phyloP scores from a whole-genome alignment of 371 early-diverging fungal species.

The Mucor sp. region DNA sequence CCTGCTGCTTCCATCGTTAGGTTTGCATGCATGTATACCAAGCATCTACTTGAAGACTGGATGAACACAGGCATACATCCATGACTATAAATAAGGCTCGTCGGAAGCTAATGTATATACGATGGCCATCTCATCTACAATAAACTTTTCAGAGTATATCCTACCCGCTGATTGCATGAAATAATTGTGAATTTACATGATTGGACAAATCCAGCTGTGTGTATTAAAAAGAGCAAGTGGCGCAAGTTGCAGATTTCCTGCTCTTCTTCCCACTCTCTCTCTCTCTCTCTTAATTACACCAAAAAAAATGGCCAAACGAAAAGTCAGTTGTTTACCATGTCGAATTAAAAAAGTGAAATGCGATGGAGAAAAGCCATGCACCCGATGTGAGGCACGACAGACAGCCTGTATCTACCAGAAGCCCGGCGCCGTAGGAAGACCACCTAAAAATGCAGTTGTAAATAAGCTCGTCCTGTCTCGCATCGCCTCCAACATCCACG shows the following conservation, averaged over 20 bases:
- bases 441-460: conserved; percentile 38
- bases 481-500: neutral
- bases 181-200: neutral
- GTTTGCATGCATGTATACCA: too few species aligned
- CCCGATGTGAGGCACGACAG: conserved; percentile 16
- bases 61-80: too few species aligned
- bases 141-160: too few species aligned
- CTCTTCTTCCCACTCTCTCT: neutral
- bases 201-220: neutral
- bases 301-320: conserved; percentile 19
- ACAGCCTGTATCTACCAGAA: conserved; percentile 23
- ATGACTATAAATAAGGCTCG: too few species aligned
- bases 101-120: too few species aligned
- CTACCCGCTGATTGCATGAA: neutral
- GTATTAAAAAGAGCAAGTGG: neutral
- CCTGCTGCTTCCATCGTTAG: too few species aligned
- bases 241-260: neutral
- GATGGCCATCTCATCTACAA: too few species aligned
- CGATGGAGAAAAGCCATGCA: conserved; percentile 29
- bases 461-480: conserved; percentile 28
- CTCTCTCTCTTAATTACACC: neutral
- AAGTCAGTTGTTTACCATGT: conserved; percentile 30
- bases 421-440: conserved; percentile 30
- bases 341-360: conserved; percentile 33
- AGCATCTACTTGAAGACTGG: too few species aligned